Base-by-base conservation (phyloP, 441 rosid genomes). In the Adansonia grandidieri region DNA sequence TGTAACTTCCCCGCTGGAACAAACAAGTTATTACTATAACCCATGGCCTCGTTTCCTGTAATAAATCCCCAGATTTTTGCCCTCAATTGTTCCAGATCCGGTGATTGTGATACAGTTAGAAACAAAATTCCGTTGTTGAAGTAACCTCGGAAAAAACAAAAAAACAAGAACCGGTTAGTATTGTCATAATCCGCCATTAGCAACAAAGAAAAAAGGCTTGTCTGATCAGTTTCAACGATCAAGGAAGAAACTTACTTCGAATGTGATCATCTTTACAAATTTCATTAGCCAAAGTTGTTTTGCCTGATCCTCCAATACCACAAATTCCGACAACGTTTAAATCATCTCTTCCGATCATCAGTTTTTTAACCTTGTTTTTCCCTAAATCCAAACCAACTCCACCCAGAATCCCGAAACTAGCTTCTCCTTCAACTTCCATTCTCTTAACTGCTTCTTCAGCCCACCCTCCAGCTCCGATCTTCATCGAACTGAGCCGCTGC, bases 251-350 rank as follows among this genome's bases (percentile, higher is more conserved):
- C 93, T 86, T 87, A 95, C 99, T 74, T 84, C 73, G 83, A 51
- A 95, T 89, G 85, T 88, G 83, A 72, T 80, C 78, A 69, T 95
- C 98, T 78, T 79, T 85, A 71, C 87, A 81, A 78, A 91, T 62
- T 80, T 93, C 94, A 77, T 70, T 78, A 37, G 95, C 99, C 82
- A 95, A 81, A 68, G 99, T 93, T 8, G 98, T 93, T 73, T 95
- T 95, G 0, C 98, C 98, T 0, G 93, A 93, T 44, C 97, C 98
- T 0, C 96, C 99, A 79, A 92, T 93, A 2, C 99, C 98, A 76
- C 77, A 72, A 57, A 93, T 92, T 60, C 95, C 98, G 47, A 90
- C 61, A 67, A 92, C 71, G 37, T 76, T 78, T 32, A 79, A 72
- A 71, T 73, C 79, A 1, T 91, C 86, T 19, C 83, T 74, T 24